A percentile compares a stretch with the other conserved stretches of the same genome.
Evolutionary conservation across 768 basidiomycete genomes (phyloP).

Genomic region (Leccinum longicurvipes): DNA sequence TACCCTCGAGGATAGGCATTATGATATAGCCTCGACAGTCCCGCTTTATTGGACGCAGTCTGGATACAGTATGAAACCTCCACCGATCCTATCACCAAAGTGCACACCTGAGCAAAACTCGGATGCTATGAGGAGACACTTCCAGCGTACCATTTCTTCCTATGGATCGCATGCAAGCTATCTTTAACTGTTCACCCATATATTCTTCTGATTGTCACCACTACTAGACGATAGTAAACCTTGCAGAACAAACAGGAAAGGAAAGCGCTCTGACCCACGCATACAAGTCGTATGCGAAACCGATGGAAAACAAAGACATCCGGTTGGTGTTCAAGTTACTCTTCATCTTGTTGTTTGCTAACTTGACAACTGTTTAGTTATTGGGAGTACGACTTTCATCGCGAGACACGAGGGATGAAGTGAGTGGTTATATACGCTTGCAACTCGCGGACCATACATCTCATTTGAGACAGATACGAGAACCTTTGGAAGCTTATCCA

Average conservation of each 20-base stretch:
- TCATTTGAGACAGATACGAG: slow-evolving; percentile 60
- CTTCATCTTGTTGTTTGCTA: not conserved
- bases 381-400: slow-evolving; percentile 88
- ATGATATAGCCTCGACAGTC: slow-evolving; percentile 44
- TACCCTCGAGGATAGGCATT: not conserved
- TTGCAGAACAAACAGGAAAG: slow-evolving; percentile 89
- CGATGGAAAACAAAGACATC: slow-evolving; percentile 52
- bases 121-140: slow-evolving; percentile 70
- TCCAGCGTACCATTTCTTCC: slow-evolving; percentile 54
- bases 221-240: slow-evolving; percentile 73
- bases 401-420: slow-evolving; percentile 94
- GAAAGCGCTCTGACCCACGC: slow-evolving; percentile 78
- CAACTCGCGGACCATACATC: not conserved
- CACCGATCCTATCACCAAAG: slow-evolving; percentile 73
- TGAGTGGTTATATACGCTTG: slow-evolving; percentile 33
- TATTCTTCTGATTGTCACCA: slow-evolving; percentile 1
- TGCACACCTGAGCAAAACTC: slow-evolving; percentile 70
- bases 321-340: slow-evolving; percentile 46
- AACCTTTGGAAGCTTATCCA: slow-evolving; percentile 79
- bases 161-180: slow-evolving; percentile 77
- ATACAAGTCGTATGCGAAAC: slow-evolving; percentile 67
- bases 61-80: slow-evolving; percentile 83
- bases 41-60: slow-evolving; percentile 92
- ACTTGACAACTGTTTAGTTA: slow-evolving; percentile 45
- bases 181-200: slow-evolving; percentile 1